A percentile compares a stretch with the other conserved stretches of the same genome.
Evolutionary conservation across 2,329 filamentous ascomycete species (phyloP).

Genomic region (Aspergillus ochraceoroseus): DNA sequence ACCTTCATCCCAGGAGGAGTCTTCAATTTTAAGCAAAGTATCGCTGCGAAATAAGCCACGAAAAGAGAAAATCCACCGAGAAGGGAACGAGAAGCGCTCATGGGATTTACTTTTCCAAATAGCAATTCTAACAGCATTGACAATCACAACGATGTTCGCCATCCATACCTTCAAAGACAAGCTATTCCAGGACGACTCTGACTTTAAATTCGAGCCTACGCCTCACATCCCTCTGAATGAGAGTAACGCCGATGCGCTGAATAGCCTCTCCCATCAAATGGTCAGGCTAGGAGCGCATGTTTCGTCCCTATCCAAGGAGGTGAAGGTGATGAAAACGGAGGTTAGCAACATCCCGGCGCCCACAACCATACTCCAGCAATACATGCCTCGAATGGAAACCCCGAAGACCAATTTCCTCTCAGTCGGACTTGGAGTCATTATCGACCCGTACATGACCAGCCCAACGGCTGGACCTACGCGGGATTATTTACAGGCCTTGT

Average conservation of each 20-base stretch:
- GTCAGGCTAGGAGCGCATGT: slow-evolving; percentile 29
- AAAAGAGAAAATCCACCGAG: not conserved
- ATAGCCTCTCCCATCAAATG: slow-evolving; percentile 26
- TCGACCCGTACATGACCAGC: slow-evolving; percentile 60
- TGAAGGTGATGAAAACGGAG: slow-evolving; percentile 9
- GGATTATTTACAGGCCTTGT: slow-evolving; percentile 20
- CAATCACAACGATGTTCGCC: slow-evolving; percentile 14
- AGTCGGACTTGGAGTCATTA: slow-evolving; percentile 57
- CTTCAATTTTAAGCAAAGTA: not conserved
- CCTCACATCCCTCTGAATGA: slow-evolving; percentile 23
- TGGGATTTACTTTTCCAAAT: slow-evolving; percentile 2
- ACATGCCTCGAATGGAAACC: slow-evolving; percentile 14
- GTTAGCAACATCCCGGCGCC: slow-evolving; percentile 15
- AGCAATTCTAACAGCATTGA: slow-evolving; percentile 13
- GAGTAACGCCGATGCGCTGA: slow-evolving; percentile 24
- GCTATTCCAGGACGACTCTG: slow-evolving; percentile 2
- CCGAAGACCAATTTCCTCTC: slow-evolving; percentile 69
- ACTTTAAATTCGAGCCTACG: not conserved
- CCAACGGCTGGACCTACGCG: slow-evolving; percentile 43
- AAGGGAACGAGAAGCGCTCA: not conserved
- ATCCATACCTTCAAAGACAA: slow-evolving; percentile 15
- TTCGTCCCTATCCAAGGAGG: slow-evolving; percentile 20
- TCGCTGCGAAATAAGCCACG: not conserved
- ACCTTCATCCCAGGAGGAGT: slow-evolving; percentile 6
- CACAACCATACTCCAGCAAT: slow-evolving; percentile 19